A percentile compares a stretch with the other conserved stretches of the same genome.
These are phyloP conservation scores for Vaccinium myrtillus DNA, from an alignment of 148 eudicot genomes.

Conservation along the genomic window DNA sequence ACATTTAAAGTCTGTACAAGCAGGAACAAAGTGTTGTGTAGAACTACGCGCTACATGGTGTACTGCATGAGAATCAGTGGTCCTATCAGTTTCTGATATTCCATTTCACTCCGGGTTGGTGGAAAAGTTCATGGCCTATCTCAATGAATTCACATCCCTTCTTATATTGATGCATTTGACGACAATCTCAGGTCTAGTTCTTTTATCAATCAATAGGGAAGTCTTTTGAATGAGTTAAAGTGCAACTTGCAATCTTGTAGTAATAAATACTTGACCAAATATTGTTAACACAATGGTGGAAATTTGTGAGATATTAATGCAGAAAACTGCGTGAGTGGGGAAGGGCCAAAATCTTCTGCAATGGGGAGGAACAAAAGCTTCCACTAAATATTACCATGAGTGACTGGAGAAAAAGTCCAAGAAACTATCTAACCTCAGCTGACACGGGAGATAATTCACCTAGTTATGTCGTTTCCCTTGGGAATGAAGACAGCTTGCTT, in stretches of 20 bases:
- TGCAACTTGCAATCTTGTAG: neutral
- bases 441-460: neutral
- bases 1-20: neutral
- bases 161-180: neutral
- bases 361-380: neutral
- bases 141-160: neutral
- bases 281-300: neutral
- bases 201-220: neutral
- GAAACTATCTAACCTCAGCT: neutral
- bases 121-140: neutral
- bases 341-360: neutral
- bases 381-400: neutral
- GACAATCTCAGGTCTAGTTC: neutral
- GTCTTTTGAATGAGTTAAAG: neutral
- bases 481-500: neutral
- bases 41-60: neutral
- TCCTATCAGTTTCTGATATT: neutral
- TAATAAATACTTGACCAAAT: neutral
- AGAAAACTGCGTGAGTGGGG: neutral
- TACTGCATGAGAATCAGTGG: neutral
- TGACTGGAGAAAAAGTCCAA: neutral
- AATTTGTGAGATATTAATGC: neutral
- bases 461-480: neutral
- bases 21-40: neutral
- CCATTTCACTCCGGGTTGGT: neutral